phyloP scores from a whole-genome alignment of 2,329 filamentous ascomycete species.

The Aureobasidium zeae region DNA sequence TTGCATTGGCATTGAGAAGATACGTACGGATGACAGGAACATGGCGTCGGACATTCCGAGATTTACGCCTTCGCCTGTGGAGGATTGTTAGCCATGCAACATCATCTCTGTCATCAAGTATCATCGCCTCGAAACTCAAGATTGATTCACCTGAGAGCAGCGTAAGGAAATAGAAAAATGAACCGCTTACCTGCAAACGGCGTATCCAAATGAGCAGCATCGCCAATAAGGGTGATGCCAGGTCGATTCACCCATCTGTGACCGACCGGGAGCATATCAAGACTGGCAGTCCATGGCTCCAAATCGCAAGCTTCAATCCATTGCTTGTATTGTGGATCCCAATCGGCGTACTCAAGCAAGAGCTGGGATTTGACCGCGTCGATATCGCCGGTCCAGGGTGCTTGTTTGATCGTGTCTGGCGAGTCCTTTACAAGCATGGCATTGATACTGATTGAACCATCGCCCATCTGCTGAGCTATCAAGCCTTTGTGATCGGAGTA shows the following conservation, averaged over 20 bases:
- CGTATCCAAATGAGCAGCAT: constrained; percentile 35
- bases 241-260: constrained; percentile 29
- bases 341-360: constrained; percentile 24
- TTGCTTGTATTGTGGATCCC: constrained; percentile 25
- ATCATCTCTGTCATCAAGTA: constrained; percentile 18
- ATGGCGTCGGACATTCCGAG: constrained; percentile 30
- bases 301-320: constrained; percentile 23
- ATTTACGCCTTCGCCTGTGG: constrained; percentile 31
- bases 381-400: constrained; percentile 22
- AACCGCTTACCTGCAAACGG: constrained; percentile 21
- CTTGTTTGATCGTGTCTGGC: constrained; percentile 19
- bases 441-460: constrained; percentile 27
- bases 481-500: constrained; percentile 24
- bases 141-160: no score
- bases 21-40: constrained; percentile 27
- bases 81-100: no score
- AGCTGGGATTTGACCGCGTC: constrained; percentile 19
- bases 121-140: no score
- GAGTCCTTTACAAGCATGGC: constrained; percentile 11
- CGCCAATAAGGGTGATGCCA: constrained; percentile 34
- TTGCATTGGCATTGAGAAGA: no score
- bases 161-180: no score
- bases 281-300: constrained; percentile 22
- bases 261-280: constrained; percentile 35
- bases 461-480: constrained; percentile 27